Base-by-base conservation (phyloP, 805 yeast genomes). In the Zygosaccharomyces lentus region DNA sequence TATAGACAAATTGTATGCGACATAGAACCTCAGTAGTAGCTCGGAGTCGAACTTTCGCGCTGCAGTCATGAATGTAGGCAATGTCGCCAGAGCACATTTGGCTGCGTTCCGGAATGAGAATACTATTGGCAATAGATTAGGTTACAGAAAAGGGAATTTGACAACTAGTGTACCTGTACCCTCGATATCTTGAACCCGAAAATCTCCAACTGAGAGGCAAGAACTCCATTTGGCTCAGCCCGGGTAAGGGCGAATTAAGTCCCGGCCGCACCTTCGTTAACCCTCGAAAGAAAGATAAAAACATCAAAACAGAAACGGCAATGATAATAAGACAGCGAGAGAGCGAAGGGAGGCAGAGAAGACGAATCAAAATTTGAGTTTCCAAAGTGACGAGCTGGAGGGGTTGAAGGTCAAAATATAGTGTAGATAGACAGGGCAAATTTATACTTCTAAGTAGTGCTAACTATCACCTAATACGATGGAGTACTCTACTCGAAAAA, bases 51-150 rank as follows among this genome's bases (percentile, higher is more conserved):
- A 19, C 12, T 23, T 64, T 60, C 21, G 56, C 65, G 76, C 78
- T 8, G 80, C 76, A 53, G 60, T 72, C 19, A 51, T 60, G 23
- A 81, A 79, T 56, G 82, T 78, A 7, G 67, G 82, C 49, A 82
- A 80, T 53, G 80, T 75, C 27, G 81, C 82, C 6, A 55, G 51
- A 39, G 78, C 80, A 6, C 84, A 80, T 57, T 56, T 75, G 15
- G 48, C 57, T 23, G 79, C 81, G 1, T 66, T 75, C 34, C 52
- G 51, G 44, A 72, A 67, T 45, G 61, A 57, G 24, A 59, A 58
- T 30, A 54, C 64, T 23, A 45, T 42, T 26, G 63, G 62, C n/a
- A 42, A 68, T 43, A 59, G 72, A 45, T 53, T 68, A 10, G 31
- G 46, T 6, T 17, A 53, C 23, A 19, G 38, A 4, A 42, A 44